Conservation (phyloP, 2,329 filamentous ascomycete species). For the Aureobasidium sp. region DNA sequence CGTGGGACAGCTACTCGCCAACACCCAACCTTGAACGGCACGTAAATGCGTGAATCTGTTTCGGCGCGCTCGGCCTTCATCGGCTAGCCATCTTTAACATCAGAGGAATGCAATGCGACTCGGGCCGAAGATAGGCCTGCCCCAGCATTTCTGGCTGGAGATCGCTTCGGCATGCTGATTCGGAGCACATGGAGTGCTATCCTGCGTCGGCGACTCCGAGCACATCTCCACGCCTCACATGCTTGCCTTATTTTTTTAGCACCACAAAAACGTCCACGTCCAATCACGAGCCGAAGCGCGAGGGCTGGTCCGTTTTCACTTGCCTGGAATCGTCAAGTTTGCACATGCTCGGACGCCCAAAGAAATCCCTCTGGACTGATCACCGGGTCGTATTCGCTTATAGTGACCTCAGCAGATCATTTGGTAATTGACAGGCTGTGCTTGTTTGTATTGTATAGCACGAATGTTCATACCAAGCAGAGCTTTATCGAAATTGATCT, state of each 20-base stretch:
- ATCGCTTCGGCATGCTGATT: background rate
- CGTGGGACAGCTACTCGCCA: constrained; percentile 28
- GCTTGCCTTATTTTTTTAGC: background rate
- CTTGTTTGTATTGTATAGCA: constrained; percentile 2
- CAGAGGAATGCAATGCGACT: background rate
- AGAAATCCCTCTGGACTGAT: too few species aligned
- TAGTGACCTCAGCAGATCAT: background rate
- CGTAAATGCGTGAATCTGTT: background rate
- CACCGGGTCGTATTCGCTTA: background rate
- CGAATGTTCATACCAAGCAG: background rate
- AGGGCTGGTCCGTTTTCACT: background rate
- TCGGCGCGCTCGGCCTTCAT: background rate
- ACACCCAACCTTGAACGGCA: background rate
- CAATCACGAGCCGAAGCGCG: background rate
- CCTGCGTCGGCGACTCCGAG: background rate
- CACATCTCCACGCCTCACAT: background rate
- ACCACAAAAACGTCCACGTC: background rate
- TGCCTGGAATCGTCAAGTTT: background rate
- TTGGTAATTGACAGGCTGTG: background rate
- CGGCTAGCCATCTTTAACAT: background rate
- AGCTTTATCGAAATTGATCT: background rate
- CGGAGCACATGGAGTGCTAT: background rate
- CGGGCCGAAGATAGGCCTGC: background rate
- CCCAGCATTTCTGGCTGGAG: background rate
- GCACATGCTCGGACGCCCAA: background rate